These are phyloP conservation scores for Diutina siamensis DNA, from an alignment of 1,139 yeast species.

Conservation along the genomic window DNA sequence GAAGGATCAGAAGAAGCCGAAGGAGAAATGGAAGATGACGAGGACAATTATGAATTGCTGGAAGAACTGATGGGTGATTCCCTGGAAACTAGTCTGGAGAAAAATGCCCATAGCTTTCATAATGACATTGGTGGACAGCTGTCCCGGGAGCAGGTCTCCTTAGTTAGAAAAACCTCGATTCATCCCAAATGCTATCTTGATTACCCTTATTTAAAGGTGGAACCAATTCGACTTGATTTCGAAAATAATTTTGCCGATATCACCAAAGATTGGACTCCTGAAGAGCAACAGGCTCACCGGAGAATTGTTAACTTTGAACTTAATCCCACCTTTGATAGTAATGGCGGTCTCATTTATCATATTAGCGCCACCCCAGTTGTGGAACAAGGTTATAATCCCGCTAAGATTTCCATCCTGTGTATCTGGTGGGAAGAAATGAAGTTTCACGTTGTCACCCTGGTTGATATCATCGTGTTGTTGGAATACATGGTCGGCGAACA, in stretches of 20 bases:
- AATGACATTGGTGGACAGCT: too few relatives aligned
- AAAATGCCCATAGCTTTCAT: too few relatives aligned
- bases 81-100: too few relatives aligned
- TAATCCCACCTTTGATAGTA: background rate
- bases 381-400: background rate
- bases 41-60: background rate
- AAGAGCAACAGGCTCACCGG: background rate
- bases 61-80: background rate
- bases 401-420: conserved; percentile 19
- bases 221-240: background rate
- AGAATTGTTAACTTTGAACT: background rate
- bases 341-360: background rate
- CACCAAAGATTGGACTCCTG: background rate
- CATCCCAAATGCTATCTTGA: conserved; percentile 3
- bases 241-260: background rate
- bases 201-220: conserved; percentile 2
- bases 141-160: too few relatives aligned
- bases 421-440: conserved; percentile 47
- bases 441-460: conserved; percentile 49
- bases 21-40: conserved; percentile 2
- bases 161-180: background rate
- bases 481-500: conserved; percentile 47
- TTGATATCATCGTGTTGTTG: conserved; percentile 47
- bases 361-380: background rate
- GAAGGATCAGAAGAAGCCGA: background rate